phyloP scores from a whole-genome alignment of 345 rosid genomes.

The Gossypium bickii region DNA sequence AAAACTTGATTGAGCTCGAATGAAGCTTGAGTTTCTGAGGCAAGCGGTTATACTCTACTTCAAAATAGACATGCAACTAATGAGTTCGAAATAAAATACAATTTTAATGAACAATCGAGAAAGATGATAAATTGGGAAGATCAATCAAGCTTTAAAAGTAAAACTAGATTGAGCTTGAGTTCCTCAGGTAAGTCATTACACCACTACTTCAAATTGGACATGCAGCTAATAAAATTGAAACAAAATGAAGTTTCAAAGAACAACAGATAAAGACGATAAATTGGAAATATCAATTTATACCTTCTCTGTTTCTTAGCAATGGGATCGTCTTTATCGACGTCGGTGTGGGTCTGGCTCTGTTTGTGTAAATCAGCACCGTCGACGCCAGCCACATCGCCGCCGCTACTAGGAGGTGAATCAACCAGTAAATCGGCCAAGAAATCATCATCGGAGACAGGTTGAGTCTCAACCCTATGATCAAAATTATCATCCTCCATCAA shows the following conservation, averaged over 20 bases:
- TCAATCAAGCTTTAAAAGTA: background rate
- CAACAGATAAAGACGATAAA: background rate
- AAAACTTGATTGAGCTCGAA: background rate
- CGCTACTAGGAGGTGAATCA: constrained; percentile 26
- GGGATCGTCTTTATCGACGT: constrained; percentile 19
- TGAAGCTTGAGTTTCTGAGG: background rate
- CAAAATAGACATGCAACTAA: background rate
- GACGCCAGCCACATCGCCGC: constrained; percentile 9
- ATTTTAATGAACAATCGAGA: background rate
- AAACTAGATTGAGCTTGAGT: background rate
- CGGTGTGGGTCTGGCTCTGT: background rate
- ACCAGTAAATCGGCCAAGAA: constrained; percentile 35
- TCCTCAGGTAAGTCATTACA: background rate
- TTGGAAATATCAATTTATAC: constrained; percentile 15
- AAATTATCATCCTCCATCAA: constrained; percentile 34
- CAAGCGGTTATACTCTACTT: background rate
- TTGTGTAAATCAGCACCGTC: constrained; percentile 8
- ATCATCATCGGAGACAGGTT: constrained; percentile 18
- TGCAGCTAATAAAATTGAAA: background rate
- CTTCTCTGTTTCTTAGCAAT: constrained; percentile 41
- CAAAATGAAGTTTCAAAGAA: background rate
- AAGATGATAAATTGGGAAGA: background rate
- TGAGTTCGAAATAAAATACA: background rate
- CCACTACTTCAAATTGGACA: background rate
- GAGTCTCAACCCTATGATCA: constrained; percentile 12